phyloP scores from a whole-genome alignment of 805 yeast genomes.

The Candida pseudoglaebosa region DNA sequence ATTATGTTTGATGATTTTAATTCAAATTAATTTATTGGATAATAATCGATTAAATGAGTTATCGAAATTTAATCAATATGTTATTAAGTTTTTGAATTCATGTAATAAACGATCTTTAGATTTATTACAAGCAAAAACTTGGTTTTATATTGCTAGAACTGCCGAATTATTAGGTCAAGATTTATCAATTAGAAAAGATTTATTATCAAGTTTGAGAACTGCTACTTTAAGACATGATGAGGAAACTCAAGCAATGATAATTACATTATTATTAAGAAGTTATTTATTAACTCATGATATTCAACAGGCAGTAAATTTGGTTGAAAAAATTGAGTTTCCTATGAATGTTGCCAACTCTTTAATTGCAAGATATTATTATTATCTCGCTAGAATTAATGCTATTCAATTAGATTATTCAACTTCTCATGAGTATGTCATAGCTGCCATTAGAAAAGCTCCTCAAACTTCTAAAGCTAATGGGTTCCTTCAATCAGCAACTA shows the following conservation, averaged over 20 bases:
- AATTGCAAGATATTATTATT: conserved; percentile 87
- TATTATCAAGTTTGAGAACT: conserved; percentile 74
- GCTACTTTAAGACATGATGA: conserved; percentile 89
- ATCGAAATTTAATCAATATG: conserved; percentile 49
- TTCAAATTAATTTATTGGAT: conserved; percentile 75
- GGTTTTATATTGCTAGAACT: conserved; percentile 86
- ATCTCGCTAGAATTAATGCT: conserved; percentile 84
- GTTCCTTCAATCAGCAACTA: conserved; percentile 84
- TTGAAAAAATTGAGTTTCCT: conserved; percentile 87
- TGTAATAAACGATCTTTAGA: conserved; percentile 84
- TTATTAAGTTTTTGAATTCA: conserved; percentile 50
- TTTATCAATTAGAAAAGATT: conserved; percentile 59
- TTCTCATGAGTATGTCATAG: conserved; percentile 84
- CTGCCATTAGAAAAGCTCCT: conserved; percentile 96
- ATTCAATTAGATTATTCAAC: conserved; percentile 89
- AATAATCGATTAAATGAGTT: conserved; percentile 45
- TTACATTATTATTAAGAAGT: conserved; percentile 80
- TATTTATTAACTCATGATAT: conserved; percentile 77
- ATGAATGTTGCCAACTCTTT: conserved; percentile 78
- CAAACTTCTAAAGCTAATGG: conserved; percentile 83
- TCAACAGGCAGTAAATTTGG: conserved; percentile 82
- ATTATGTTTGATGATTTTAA: conserved; percentile 71
- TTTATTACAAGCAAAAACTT: conserved; percentile 79
- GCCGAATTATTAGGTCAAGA: conserved; percentile 58
- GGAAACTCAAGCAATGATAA: conserved; percentile 85